Evolutionary conservation across 352 stramenopile genomes (phyloP), one percentile per base, ranked within the genome.

Genomic region (Phytophthora idaei): DNA sequence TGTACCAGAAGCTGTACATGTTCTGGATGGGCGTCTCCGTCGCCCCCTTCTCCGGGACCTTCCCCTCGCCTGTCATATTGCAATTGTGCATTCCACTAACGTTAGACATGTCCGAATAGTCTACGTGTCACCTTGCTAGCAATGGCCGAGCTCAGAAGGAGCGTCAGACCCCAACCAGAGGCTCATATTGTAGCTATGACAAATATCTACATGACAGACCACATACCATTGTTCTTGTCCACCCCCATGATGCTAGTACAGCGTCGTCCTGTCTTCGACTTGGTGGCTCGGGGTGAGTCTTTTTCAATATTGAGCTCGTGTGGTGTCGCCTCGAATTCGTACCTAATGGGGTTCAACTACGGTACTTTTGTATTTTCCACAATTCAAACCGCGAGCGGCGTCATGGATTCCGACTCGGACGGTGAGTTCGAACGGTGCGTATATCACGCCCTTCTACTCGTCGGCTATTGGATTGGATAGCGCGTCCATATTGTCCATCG

Each of bases 1-100:
- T 93, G 73, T 95, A 96, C 76, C 87, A 95, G 61, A 96, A 96
- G 74, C 68, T 90, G 77, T 94, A 97, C 76, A 80, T 90, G 62
- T 96, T 96, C 73, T 97, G 90, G 58, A 97, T 91, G 37, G 84
- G 82, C 58, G 73, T 77, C 57, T 96, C 86, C 12, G 36, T 74
- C 11, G 47, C 53, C 21, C 50, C 60, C 34, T 77, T 69, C 42
- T 74, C 75, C 36, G 42, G 51, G 37, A 49, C 6, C 29, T 69
- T 80, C n/a, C 12, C 57, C 14, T 83, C 77, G 41, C 21, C 77
- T 85, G 11, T 32, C 5, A 52, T 31, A 54, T 25, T 6, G 11
- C 9, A 56, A 62, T 52, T 54, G 52, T 64, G 4, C 53, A 70
- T 58, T 49, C 37, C 11, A 46, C 46, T 53, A 54, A 27, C 4